phyloP scores from a whole-genome alignment of 148 eudicot species.

The Rhododendron ferrugineum region DNA sequence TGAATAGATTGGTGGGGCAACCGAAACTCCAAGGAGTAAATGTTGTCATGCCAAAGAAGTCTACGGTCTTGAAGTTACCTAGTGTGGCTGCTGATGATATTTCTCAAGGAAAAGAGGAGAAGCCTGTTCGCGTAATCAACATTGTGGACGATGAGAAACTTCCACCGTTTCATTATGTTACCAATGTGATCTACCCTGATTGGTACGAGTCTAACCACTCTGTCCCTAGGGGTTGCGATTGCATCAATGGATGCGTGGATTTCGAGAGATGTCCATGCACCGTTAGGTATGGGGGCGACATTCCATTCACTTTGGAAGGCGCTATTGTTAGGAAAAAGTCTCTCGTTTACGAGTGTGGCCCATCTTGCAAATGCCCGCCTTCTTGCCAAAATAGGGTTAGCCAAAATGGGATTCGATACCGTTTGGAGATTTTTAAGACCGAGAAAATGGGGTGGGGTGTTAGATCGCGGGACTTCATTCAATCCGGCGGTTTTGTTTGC shows the following conservation, averaged over 20 bases:
- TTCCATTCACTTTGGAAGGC: constrained; percentile 25
- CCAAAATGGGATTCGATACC: constrained; percentile 17
- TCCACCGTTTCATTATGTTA: constrained; percentile 18
- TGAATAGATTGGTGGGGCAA: constrained; percentile 34
- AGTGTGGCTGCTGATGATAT: constrained; percentile 14
- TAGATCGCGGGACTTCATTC: constrained; percentile 22
- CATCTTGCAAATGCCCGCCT: constrained; percentile 26
- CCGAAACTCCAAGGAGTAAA: constrained; percentile 1
- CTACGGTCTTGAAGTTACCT: not conserved
- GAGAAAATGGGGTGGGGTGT: constrained; percentile 35
- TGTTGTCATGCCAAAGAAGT: not conserved
- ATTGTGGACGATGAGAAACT: constrained; percentile 16
- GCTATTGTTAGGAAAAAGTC: constrained; percentile 12
- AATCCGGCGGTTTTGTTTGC: constrained; percentile 37
- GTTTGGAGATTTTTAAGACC: constrained; percentile 23
- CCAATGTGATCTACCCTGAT: constrained; percentile 23
- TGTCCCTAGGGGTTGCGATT: constrained; percentile 25
- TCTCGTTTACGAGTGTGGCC: constrained; percentile 38
- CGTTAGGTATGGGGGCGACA: constrained; percentile 27
- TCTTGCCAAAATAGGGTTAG: constrained; percentile 25
- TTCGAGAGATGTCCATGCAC: constrained; percentile 20
- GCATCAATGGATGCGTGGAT: constrained; percentile 29
- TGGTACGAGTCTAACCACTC: not conserved
- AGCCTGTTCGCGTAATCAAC: constrained; percentile 23
- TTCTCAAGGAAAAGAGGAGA: constrained; percentile 30